Base-by-base conservation (phyloP, 495 filamentous ascomycete species). In the Stereocaulon alpinum region DNA sequence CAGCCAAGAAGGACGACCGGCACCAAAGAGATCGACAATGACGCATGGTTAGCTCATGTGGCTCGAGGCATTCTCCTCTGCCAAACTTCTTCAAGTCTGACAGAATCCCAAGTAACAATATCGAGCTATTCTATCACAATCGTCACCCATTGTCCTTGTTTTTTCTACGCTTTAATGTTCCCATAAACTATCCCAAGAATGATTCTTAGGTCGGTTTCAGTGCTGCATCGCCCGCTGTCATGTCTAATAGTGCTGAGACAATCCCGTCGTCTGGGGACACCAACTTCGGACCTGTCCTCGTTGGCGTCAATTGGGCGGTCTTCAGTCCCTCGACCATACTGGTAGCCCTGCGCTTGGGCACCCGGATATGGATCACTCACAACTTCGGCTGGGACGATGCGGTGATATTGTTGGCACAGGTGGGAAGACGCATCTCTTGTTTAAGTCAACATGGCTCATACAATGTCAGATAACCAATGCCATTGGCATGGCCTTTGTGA, bases 351-450 rank as follows among this genome's bases (percentile, higher is more conserved):
- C 29, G 64, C 9, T 27, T 55, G 27, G 42, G 48, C 3, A 60
- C 58, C 2, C 43, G 64, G 29, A 44, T 58, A 43, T 66, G 61
- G 48, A 60, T 66, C 24, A 60, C 60, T 4, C 56, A 54, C 47
- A 66, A 66, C 22, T 63, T 66, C 24, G 64, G 64, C 24, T 66
- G 64, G 64, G 64, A 66, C 48, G 64, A 66, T 60, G 56, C 61
- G 3, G 20, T 53, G 6, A 66, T 66, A 41, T 24, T 48, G 29
- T n/a, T 61, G 15, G 54, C 61, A 6, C 60, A 62, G 45, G 64
- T 66, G 30, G 61, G n/a, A 40, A 45, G 9, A 14, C 12, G 24
- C 0, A 10, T 14, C 0, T 4, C 3, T 15, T 14, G 15, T 17
- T 30, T 2, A 6, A 47, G 0, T 7, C 0, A 6, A 9, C 3